phyloP scores from a whole-genome alignment of 768 basidiomycete genomes.

The Tricholoma flavovirens region DNA sequence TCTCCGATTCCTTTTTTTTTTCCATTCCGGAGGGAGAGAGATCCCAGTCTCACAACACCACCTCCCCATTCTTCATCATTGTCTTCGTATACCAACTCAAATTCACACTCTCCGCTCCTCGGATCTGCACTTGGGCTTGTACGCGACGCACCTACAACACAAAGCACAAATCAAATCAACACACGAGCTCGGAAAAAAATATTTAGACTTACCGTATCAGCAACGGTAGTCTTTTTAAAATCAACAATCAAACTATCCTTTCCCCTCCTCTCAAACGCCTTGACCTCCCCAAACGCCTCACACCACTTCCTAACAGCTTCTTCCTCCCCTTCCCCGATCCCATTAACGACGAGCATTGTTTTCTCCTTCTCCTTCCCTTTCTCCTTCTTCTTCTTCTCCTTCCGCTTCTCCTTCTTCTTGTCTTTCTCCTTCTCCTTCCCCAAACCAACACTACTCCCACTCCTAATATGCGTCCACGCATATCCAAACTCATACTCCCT shows the following conservation, averaged over 20 bases:
- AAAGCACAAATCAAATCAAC: neutral
- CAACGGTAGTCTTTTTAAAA: conserved; percentile 32
- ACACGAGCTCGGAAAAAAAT: no score
- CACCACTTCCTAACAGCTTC: conserved; percentile 5
- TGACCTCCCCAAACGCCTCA: conserved; percentile 1
- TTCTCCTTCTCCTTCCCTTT: neutral
- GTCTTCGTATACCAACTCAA: conserved; percentile 24
- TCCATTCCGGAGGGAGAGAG: no score
- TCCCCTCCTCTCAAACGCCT: conserved; percentile 4
- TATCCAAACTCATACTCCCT: no score
- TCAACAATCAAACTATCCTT: conserved; percentile 29
- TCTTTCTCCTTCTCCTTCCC: neutral
- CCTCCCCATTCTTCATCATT: neutral
- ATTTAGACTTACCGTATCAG: conserved; percentile 34
- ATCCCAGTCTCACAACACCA: neutral
- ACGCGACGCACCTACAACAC: conserved; percentile 29
- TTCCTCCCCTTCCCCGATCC: conserved; percentile 2
- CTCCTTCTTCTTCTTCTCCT: neutral
- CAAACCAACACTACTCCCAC: neutral
- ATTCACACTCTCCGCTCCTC: conserved; percentile 33
- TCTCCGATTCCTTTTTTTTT: no score
- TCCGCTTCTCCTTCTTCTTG: neutral
- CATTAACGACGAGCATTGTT: conserved; percentile 3
- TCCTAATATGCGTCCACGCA: no score
- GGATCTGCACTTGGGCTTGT: conserved; percentile 33